Evolutionary conservation across 805 yeast species (phyloP).

Genomic region (Saturnispora saitoi): DNA sequence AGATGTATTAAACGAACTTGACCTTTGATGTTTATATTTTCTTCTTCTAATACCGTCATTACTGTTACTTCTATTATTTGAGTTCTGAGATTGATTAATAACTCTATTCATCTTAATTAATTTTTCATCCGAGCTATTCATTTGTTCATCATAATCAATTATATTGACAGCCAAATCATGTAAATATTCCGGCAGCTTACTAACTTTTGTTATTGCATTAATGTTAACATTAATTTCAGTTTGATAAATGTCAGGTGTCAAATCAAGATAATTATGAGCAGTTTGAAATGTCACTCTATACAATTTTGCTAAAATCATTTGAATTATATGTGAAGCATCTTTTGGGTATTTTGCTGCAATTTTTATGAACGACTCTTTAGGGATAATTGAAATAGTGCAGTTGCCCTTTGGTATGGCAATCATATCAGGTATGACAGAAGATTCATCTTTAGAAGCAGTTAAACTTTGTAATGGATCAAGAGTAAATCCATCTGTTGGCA

Average conservation of each 20-base stretch:
- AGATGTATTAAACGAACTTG: not conserved
- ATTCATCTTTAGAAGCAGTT: not conserved
- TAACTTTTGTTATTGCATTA: constrained; percentile 24
- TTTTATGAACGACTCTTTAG: constrained; percentile 69
- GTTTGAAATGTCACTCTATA: constrained; percentile 90
- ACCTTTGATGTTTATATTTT: not conserved
- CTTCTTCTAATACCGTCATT: not conserved
- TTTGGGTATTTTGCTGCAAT: constrained; percentile 71
- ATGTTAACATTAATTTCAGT: constrained; percentile 64
- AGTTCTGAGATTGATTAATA: not conserved
- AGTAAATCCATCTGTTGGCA: constrained; percentile 12
- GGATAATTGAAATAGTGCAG: constrained; percentile 88
- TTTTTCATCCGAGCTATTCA: not conserved
- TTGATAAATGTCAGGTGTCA: constrained; percentile 71
- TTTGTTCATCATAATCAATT: not conserved
- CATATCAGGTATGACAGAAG: constrained; percentile 24
- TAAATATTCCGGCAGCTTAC: constrained; percentile 55
- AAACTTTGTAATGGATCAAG: constrained; percentile 6
- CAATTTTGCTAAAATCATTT: constrained; percentile 78
- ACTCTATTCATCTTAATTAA: not conserved
- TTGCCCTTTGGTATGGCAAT: constrained; percentile 67
- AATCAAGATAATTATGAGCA: constrained; percentile 76
- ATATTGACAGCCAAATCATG: constrained; percentile 30
- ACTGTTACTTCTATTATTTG: not conserved
- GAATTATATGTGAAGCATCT: constrained; percentile 89